Evolutionary conservation across 306 rosid species (phyloP).

Genomic region (Acacia melanoxylon): DNA sequence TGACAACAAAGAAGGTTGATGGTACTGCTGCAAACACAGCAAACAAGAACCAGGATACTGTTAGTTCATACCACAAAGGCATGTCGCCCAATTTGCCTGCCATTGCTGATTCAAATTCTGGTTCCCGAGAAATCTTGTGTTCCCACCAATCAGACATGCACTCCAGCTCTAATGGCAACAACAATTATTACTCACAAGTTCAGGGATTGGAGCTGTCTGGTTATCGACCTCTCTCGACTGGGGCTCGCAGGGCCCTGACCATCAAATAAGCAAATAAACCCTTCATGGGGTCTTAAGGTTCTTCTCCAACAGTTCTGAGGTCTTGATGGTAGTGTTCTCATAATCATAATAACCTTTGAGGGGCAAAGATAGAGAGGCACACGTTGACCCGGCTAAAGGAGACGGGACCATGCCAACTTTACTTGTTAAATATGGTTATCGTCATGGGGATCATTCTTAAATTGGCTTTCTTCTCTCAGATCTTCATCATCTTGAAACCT

Average conservation of each 20-base stretch:
- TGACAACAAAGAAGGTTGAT: conserved; percentile 32
- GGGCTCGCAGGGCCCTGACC: not conserved
- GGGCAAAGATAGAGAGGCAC: not conserved
- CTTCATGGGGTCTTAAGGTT: not conserved
- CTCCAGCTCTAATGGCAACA: not conserved
- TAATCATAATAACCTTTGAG: too few species aligned
- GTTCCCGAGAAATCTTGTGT: not conserved
- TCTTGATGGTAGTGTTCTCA: not conserved
- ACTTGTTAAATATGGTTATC: not conserved
- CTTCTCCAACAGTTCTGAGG: not conserved
- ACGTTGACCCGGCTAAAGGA: not conserved
- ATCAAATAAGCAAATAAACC: not conserved
- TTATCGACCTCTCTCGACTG: not conserved
- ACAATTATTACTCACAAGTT: not conserved
- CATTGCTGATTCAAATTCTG: not conserved
- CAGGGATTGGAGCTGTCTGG: not conserved
- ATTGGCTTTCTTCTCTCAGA: not conserved
- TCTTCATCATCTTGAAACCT: not conserved
- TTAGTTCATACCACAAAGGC: not conserved
- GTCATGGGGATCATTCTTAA: not conserved
- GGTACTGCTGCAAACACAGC: not conserved
- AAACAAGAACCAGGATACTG: not conserved
- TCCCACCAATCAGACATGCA: not conserved
- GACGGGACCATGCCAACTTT: not conserved
- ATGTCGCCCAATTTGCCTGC: not conserved